Conservation (phyloP, 371 early-diverging fungal species). For the Dinochytrium kinnereticum region DNA sequence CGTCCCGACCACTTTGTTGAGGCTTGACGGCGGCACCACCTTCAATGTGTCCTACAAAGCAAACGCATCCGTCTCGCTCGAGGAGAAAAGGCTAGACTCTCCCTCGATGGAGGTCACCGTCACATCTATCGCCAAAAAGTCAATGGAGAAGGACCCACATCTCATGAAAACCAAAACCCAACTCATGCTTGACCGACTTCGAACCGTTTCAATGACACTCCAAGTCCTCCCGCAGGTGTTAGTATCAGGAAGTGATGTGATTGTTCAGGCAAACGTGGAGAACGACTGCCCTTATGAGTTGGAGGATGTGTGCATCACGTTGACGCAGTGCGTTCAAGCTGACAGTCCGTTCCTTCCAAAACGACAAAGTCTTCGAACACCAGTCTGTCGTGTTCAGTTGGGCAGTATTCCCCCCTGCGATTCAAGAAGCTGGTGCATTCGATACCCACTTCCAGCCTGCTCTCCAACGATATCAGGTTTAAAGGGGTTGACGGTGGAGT, state of each 20-base stretch:
- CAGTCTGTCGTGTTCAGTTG: neutral
- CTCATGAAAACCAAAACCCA: neutral
- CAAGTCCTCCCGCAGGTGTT: neutral
- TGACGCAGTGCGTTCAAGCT: neutral
- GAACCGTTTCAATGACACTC: neutral
- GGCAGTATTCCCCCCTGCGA: neutral
- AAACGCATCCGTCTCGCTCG: neutral
- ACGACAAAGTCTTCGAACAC: neutral
- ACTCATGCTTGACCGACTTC: neutral
- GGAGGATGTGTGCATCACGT: neutral
- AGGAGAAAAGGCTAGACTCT: neutral
- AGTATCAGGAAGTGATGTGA: neutral
- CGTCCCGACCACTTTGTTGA: neutral
- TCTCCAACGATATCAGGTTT: neutral
- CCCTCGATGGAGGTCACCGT: neutral
- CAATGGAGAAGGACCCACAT: neutral
- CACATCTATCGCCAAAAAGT: neutral
- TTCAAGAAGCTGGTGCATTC: neutral
- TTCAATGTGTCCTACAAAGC: neutral
- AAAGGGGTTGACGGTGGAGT: neutral
- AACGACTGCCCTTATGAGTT: neutral
- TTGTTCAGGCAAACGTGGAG: neutral
- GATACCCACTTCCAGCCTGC: neutral
- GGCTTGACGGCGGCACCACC: neutral
- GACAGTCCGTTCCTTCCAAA: neutral